These are phyloP conservation scores for Rosa multiflora DNA, from an alignment of 306 rosid species.

Conservation along the genomic window DNA sequence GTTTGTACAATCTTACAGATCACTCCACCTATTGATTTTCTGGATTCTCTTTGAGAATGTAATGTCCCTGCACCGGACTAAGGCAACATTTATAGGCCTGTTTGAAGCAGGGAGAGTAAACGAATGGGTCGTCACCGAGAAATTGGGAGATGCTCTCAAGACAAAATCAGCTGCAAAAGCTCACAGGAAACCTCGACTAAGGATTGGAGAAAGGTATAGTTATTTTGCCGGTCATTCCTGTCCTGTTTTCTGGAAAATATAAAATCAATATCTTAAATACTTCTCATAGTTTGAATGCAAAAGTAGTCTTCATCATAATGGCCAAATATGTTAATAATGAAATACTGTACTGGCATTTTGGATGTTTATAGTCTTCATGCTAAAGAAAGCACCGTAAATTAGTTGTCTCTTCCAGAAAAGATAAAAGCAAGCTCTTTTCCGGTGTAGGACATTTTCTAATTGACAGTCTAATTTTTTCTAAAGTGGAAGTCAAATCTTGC, in stretches of 20 bases:
- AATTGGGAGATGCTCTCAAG: constrained; percentile 88
- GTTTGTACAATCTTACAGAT: no score
- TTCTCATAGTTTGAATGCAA: background rate
- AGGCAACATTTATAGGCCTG: no score
- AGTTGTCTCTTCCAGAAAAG: background rate
- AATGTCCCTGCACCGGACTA: no score
- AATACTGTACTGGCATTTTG: background rate
- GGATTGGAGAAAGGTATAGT: constrained; percentile 60
- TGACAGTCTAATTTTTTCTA: background rate
- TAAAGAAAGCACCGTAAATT: background rate
- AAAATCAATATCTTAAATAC: background rate
- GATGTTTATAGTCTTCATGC: background rate
- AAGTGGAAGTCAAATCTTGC: background rate
- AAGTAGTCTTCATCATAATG: background rate
- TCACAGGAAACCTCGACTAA: constrained; percentile 47
- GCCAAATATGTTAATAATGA: background rate
- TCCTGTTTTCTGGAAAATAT: background rate
- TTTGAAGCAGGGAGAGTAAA: constrained; percentile 79
- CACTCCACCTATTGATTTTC: no score
- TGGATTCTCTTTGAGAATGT: no score
- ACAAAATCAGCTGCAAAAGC: constrained; percentile 57
- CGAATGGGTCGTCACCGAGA: constrained; percentile 95
- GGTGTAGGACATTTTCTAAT: background rate
- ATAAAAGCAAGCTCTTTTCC: background rate
- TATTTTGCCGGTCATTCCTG: background rate